Base-by-base conservation (phyloP, 176 grass and related monocot genomes). In the Luzula sylvatica region DNA sequence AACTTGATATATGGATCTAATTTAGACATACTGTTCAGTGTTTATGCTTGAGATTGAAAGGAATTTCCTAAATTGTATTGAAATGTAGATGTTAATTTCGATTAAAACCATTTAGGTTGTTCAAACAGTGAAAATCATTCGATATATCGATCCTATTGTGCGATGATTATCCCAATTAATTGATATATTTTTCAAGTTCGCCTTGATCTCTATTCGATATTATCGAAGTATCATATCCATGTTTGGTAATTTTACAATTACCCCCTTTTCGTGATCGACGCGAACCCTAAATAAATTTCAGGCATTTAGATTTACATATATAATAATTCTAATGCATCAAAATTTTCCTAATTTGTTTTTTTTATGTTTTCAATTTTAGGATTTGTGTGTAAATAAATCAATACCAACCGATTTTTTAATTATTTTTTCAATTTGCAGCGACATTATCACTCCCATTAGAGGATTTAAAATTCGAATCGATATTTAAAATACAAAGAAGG, bases 401-500 rank as follows among this genome's bases (percentile, higher is more conserved):
- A 53, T 23, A n/a, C 5, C 6, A 50, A 50, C 3, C 11, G 3
- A 50, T 50, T 16, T 17, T 11, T 50, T 4, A 50, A 3, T 4
- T 50, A 17, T 50, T 16, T 50, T 50, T 21, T 21, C 19, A 21
- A n/a, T n/a, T 13, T 53, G 25, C 29, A 55, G 65, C 27, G 14
- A 53, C 52, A 3, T 17, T 45, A 15, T 55, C 23, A 15, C 17
- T 55, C 38, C 65, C 52, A 55, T 17, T 69, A 0, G 49, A 69
- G 65, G n/a, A 55, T n/a, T 22, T 69, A 1, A 39, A 73, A 16
- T 94, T 94, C 5, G 74, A 94, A 50, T 73, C 64, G 8, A 50
- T 76, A n/a, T 76, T 94, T 54, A 83, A 76, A 65, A 87, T 94
- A 61, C 82, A 82, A 13, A 94, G 82, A 67, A 82, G 69, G 57